Base-by-base conservation (phyloP, 495 filamentous ascomycete genomes). In the Terfezia claveryi region DNA sequence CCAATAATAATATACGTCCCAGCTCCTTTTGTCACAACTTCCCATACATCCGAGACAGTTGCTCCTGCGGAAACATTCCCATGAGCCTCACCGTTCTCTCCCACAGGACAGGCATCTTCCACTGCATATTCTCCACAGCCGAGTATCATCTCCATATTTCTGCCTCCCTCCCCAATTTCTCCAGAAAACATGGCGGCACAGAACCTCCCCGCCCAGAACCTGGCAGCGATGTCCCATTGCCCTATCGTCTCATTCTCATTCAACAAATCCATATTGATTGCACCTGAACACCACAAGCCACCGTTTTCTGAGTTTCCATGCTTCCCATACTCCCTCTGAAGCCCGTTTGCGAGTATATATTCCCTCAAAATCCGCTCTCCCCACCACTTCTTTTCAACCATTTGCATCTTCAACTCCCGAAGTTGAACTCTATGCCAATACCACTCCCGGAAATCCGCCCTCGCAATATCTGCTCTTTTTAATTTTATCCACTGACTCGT, bases 151-250 rank as follows among this genome's bases (percentile, higher is more conserved):
- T 14, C 17, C 41, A 46, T 46, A 46, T 4, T 20, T 14, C 41
- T 46, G 12, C 41, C 41, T 5, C 14, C 14, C 41, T 46, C 41
- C 41, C 8, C 17, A 14, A 46, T 9, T 20, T 9, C 8, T 20
- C 41, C 8, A 5, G 41, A 46, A 46, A 46, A 46, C 17, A 46
- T 14, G 12, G 53, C 53, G 2, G 57, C 54, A 11, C 57, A 62
- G 36, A 62, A 62, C 36, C 60, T 49, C 6, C 55, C 55, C 6
- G 60, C 60, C 59, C 60, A 62, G 51, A 62, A 62, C 17, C 60
- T 58, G 0, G 57, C 32, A 9, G 59, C 59, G 14, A 53, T 54
- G 36, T 62, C 60, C 10, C 54, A 62, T 46, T 62, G 60, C 4
- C 59, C 59, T 1, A 50, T 32, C 3, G 55, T 27, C 41, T 62